These are phyloP conservation scores for Aaosphaeria arxii DNA, from an alignment of 2,329 filamentous ascomycete genomes.

Conservation along the genomic window DNA sequence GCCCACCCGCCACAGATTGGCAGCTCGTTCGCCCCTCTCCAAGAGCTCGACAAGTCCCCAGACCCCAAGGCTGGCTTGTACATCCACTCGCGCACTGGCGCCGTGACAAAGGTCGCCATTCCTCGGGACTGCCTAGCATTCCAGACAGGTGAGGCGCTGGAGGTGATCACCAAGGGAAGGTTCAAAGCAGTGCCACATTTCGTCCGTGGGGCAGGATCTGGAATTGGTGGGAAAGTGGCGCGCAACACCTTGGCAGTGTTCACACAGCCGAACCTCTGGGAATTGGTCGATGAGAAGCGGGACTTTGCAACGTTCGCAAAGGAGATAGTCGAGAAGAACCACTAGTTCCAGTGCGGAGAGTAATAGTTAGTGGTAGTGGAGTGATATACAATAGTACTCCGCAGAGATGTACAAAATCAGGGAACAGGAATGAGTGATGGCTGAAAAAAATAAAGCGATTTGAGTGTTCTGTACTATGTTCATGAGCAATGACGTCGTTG, in stretches of 20 bases:
- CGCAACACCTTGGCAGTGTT: constrained; percentile 91
- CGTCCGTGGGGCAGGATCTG: constrained; percentile 70
- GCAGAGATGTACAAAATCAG: too few relatives aligned
- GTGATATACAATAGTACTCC: too few relatives aligned
- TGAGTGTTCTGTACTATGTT: too few relatives aligned
- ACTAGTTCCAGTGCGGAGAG: constrained; percentile 15
- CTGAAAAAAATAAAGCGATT: too few relatives aligned
- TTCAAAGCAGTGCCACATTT: constrained; percentile 97
- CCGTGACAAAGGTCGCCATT: constrained; percentile 87
- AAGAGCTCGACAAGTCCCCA: constrained; percentile 72
- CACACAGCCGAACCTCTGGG: constrained; percentile 89
- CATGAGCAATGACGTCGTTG: too few relatives aligned
- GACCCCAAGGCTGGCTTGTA: constrained; percentile 88
- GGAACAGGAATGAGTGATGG: too few relatives aligned
- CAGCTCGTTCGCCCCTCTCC: constrained; percentile 49
- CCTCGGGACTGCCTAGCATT: constrained; percentile 90
- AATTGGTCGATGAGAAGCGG: constrained; percentile 68
- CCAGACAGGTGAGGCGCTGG: constrained; percentile 89
- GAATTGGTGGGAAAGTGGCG: constrained; percentile 44
- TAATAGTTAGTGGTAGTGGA: too few relatives aligned
- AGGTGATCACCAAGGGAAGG: constrained; percentile 84
- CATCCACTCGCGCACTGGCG: constrained; percentile 79
- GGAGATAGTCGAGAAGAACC: constrained; percentile 48
- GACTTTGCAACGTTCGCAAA: constrained; percentile 75
- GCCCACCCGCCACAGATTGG: constrained; percentile 33